Evolutionary conservation across 305 asterid species (phyloP).

Genomic region (Fraxinus dipetala): DNA sequence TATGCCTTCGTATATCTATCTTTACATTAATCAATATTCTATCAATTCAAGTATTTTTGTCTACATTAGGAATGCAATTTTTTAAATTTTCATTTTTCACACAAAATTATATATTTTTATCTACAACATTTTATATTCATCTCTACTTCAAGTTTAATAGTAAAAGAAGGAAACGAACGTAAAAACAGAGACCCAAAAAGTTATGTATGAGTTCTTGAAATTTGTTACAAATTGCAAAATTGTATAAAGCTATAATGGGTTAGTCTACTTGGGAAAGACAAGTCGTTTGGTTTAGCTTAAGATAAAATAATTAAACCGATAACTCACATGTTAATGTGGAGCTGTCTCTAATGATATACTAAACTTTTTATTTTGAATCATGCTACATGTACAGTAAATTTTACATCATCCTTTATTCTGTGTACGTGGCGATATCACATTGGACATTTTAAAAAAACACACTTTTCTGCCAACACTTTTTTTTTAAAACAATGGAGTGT

Average conservation of each 20-base stretch:
- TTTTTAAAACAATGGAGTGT: no score
- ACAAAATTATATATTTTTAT: no score
- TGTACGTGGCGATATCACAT: no score
- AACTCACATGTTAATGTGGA: neutral
- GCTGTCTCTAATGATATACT: neutral
- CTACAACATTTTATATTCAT: neutral
- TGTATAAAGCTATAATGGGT: neutral
- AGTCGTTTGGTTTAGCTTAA: neutral
- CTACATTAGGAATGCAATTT: neutral
- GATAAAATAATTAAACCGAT: neutral
- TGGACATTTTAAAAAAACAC: no score
- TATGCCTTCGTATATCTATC: neutral
- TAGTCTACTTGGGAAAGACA: neutral
- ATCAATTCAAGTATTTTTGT: neutral
- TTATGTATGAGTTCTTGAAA: neutral
- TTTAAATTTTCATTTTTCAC: no score
- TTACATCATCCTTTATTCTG: no score
- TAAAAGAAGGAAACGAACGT: neutral
- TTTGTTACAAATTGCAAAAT: neutral
- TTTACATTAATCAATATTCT: neutral
- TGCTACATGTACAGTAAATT: no score
- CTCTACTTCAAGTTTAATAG: neutral
- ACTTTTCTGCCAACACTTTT: no score
- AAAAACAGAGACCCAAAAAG: neutral
- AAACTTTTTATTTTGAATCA: no score